Conservation (phyloP, 805 yeast genomes). For the Spathaspora arborariae region DNA sequence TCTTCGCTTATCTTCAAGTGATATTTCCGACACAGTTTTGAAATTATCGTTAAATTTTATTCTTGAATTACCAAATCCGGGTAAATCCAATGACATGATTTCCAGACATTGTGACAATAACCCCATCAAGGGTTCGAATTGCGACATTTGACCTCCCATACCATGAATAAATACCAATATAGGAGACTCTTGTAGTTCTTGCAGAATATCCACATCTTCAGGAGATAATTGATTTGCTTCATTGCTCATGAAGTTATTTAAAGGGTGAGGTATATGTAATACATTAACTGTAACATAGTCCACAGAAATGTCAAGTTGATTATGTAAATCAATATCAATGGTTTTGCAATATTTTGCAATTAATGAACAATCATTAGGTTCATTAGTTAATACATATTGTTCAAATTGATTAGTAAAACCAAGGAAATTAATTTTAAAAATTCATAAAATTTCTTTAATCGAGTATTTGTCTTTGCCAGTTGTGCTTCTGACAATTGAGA, state of each 20-base stretch:
- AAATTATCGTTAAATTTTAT: slow-evolving; percentile 11
- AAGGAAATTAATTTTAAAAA: slow-evolving; percentile 21
- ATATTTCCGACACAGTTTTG: slow-evolving; percentile 18
- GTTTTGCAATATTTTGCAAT: slow-evolving; percentile 45
- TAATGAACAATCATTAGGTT: slow-evolving; percentile 55
- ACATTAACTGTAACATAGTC: slow-evolving; percentile 37
- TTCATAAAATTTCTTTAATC: slow-evolving; percentile 20
- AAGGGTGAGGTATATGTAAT: slow-evolving; percentile 50
- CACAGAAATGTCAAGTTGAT: slow-evolving; percentile 17
- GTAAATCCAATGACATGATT: slow-evolving; percentile 72
- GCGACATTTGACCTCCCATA: slow-evolving; percentile 84
- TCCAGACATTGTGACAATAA: slow-evolving; percentile 59
- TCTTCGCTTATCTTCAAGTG: slow-evolving; percentile 27
- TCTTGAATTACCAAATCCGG: slow-evolving; percentile 75
- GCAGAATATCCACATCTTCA: slow-evolving; percentile 17
- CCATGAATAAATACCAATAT: slow-evolving; percentile 76
- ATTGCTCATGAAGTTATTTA: slow-evolving; percentile 26
- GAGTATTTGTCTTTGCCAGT: slow-evolving; percentile 15
- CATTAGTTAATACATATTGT: slow-evolving; percentile 31
- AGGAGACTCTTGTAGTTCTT: slow-evolving; percentile 49
- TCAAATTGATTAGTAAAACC: slow-evolving; percentile 37
- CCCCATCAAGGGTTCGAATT: slow-evolving; percentile 72
- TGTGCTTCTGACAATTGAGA: slow-evolving; percentile 10
- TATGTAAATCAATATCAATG: slow-evolving; percentile 32
- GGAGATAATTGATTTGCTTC: slow-evolving; percentile 17